Base-by-base conservation (phyloP, 2,329 filamentous ascomycete species). In the Arthrobotrys sphaeroides region DNA sequence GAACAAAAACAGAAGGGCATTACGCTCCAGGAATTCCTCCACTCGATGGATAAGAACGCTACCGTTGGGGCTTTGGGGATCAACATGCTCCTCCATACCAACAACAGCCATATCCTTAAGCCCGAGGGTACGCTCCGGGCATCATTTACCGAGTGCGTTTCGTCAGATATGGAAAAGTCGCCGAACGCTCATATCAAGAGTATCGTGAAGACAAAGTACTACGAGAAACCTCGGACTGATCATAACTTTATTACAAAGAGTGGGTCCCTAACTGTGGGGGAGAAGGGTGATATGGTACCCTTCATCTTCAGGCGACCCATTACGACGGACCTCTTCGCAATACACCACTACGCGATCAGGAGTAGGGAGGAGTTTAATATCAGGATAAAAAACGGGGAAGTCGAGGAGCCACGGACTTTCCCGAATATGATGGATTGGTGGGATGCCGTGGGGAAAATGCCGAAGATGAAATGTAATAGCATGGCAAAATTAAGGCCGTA, bases 311-410 rank as follows among this genome's bases (percentile, higher is more conserved):
- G 81, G 5, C 70, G 66, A 31, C 81, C 81, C 13, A 80, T 81
- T 33, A 81, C 80, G 3, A 78, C 80, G 38, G 73, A 80, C 42
- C 70, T 80, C 16, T 77, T 82, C 47, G 78, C 74, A 0, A 47
- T 82, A 47, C 81, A 82, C 77, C 81, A 82, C 64, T 83, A 82
- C 68, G 79, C 79, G 7, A 74, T 81, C 28, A 81, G 82, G 78
- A 82, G 81, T 61, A 73, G 72, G n/a, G 79, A 81, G 66, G 79
- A 82, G 61, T 82, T 77, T 24, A 65, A 75, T n/a, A 16, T 60
- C 13, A 61, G 72, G 31, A 42, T 75, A 5, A 64, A 75, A 20
- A 69, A 68, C 24, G 72, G 72, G 5, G 72, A 75, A 13, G 72
- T 75, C 1, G 72, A 75, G 12, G 72, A 75, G 31, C 72, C 72